These are phyloP conservation scores for Balakata baccata DNA, from an alignment of 345 rosid species.

Conservation along the genomic window DNA sequence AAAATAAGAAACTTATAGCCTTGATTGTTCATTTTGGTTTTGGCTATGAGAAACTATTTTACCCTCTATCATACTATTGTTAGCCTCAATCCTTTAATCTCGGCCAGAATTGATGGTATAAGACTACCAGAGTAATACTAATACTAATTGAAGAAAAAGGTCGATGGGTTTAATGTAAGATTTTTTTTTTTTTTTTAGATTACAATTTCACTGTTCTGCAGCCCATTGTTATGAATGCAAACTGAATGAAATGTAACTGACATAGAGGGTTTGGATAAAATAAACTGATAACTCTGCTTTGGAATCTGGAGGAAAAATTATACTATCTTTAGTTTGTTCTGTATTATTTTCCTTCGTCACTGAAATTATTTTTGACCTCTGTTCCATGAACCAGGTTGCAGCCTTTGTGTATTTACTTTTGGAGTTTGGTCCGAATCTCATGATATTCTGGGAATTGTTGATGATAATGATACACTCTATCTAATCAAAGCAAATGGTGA, in stretches of 20 bases:
- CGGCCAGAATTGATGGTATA: not conserved
- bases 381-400: slow-evolving; percentile 44
- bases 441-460: slow-evolving; percentile 73
- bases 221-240: not conserved
- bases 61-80: not conserved
- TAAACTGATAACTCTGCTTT: not conserved
- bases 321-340: not conserved
- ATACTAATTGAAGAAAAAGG: not conserved
- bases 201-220: not conserved
- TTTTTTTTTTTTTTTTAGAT: not conserved
- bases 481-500: slow-evolving; percentile 83
- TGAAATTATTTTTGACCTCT: slow-evolving; percentile 24
- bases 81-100: not conserved
- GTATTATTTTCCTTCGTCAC: not conserved
- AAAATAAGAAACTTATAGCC: not conserved
- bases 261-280: not conserved
- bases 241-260: not conserved
- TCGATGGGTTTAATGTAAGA: not conserved
- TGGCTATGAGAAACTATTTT: not conserved
- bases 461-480: slow-evolving; percentile 59
- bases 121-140: not conserved
- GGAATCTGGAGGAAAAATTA: not conserved
- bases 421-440: slow-evolving; percentile 89
- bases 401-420: slow-evolving; percentile 45
- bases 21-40: not conserved